Evolutionary conservation across 2,329 filamentous ascomycete species (phyloP).

Genomic region (Epichloe scottii): DNA sequence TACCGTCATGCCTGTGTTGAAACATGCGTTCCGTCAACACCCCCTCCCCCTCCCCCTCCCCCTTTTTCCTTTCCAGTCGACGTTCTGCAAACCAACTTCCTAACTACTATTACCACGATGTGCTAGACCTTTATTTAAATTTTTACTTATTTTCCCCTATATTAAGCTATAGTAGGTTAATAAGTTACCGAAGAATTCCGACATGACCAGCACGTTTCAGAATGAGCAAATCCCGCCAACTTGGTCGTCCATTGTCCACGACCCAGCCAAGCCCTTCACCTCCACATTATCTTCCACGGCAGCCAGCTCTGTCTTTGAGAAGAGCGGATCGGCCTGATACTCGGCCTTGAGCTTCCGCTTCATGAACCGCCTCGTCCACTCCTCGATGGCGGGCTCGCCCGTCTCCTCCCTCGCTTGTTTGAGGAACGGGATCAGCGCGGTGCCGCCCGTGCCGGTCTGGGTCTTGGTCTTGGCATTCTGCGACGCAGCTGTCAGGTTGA

Average conservation of each 20-base stretch:
- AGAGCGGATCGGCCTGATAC: constrained; percentile 44
- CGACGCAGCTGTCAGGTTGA: constrained; percentile 53
- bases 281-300: constrained; percentile 31
- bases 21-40: neutral
- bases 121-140: no score
- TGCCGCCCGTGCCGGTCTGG: constrained; percentile 83
- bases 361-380: constrained; percentile 48
- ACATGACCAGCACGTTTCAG: constrained; percentile 12
- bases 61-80: neutral
- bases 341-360: constrained; percentile 35
- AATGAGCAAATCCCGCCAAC: constrained; percentile 52
- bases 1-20: neutral
- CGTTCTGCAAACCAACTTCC: neutral
- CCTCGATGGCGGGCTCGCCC: constrained; percentile 71
- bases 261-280: constrained; percentile 61
- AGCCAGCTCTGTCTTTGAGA: constrained; percentile 36
- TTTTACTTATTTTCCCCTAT: no score
- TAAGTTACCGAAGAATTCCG: neutral
- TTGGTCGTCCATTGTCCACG: constrained; percentile 79
- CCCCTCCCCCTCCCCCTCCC: neutral
- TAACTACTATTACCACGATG: neutral
- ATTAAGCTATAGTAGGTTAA: neutral
- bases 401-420: constrained; percentile 97
- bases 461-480: constrained; percentile 39
- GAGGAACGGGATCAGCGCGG: constrained; percentile 84